These are phyloP conservation scores for Tylopilus sp. DNA, from an alignment of 768 basidiomycete species.

Conservation along the genomic window DNA sequence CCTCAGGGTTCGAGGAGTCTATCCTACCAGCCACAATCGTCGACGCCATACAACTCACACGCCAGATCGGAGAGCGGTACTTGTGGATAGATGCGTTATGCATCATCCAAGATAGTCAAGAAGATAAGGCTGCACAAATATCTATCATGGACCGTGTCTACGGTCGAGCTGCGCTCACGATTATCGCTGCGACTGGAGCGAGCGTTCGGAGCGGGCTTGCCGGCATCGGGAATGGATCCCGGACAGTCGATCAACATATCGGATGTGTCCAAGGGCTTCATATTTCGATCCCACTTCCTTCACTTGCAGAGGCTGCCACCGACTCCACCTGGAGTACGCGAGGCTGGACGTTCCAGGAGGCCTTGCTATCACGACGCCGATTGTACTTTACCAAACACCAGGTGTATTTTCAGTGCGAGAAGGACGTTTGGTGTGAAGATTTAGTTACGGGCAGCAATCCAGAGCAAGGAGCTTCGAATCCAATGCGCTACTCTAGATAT, in stretches of 20 bases:
- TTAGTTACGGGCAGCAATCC: conserved; percentile 16
- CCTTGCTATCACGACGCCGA: conserved; percentile 19
- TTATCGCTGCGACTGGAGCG: conserved; percentile 19
- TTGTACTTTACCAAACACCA: conserved; percentile 21
- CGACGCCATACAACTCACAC: conserved; percentile 20
- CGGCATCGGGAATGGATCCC: conserved; percentile 10
- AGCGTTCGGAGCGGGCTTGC: conserved; percentile 10
- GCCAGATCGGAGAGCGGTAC: conserved; percentile 19
- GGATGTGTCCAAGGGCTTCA: conserved; percentile 20
- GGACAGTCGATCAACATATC: conserved; percentile 14
- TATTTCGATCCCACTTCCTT: conserved; percentile 18
- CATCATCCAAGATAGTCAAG: conserved; percentile 21
- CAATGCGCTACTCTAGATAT: conserved; percentile 1
- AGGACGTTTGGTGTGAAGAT: conserved; percentile 24
- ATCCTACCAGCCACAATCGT: conserved; percentile 12
- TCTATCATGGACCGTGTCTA: conserved; percentile 20
- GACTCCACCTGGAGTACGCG: conserved; percentile 17
- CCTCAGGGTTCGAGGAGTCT: not conserved
- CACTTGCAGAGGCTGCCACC: conserved; percentile 1
- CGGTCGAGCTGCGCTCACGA: conserved; percentile 13
- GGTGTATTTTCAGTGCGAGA: conserved; percentile 20
- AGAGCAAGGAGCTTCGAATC: not conserved
- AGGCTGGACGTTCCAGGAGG: conserved; percentile 26
- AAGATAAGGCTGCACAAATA: conserved; percentile 18
- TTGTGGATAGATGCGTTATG: conserved; percentile 26